Conservation (phyloP, 805 yeast genomes). For the Sugiyamaella floridensis region DNA sequence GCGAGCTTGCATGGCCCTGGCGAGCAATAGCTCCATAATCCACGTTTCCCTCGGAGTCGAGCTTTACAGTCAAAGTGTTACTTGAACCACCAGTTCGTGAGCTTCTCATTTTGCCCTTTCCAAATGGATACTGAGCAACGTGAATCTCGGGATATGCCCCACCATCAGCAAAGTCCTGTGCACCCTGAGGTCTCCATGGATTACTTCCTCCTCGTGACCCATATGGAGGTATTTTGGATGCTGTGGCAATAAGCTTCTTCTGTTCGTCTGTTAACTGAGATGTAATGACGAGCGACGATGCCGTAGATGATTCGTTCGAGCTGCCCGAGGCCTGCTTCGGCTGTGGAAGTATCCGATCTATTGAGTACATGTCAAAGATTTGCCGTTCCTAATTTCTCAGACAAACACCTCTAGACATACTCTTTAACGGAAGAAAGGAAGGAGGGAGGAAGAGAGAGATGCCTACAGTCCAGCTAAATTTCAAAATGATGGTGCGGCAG, state of each 20-base stretch:
- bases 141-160: conserved; percentile 32
- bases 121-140: conserved; percentile 30
- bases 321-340: not conserved
- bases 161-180: conserved; percentile 29
- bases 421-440: not conserved
- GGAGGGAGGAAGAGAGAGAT: too few species aligned
- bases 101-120: conserved; percentile 24
- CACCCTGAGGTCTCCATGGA: conserved; percentile 24
- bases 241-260: not conserved
- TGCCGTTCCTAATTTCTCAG: not conserved
- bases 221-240: conserved; percentile 17
- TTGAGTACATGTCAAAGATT: not conserved
- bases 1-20: conserved; percentile 26
- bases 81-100: conserved; percentile 1
- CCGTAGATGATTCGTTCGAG: not conserved
- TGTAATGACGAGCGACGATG: not conserved
- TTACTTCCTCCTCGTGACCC: conserved; percentile 18
- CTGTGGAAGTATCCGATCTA: not conserved
- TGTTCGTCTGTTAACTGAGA: not conserved
- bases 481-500: too few species aligned
- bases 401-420: not conserved
- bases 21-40: conserved; percentile 29
- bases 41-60: conserved; percentile 27
- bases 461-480: too few species aligned
- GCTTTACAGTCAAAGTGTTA: conserved; percentile 24